Evolutionary conservation across 83 land plant species (phyloP), one percentile per base, ranked within the genome.

Genomic region (Diphasiastrum complanatum): DNA sequence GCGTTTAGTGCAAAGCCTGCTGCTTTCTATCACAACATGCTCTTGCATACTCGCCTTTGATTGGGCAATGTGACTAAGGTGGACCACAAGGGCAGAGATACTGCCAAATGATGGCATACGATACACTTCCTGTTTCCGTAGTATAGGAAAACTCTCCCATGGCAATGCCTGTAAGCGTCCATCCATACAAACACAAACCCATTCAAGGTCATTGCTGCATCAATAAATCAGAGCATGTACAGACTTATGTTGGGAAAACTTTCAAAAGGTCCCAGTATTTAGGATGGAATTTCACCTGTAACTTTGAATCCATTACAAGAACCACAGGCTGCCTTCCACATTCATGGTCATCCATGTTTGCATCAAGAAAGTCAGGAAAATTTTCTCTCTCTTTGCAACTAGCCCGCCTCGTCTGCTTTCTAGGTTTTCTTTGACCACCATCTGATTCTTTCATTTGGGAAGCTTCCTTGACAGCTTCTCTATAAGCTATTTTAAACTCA

Each of bases 81-180:
- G 58, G 33, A 68, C 72, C 26, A 75, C 29, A 12, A 83, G 68
- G 51, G 75, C 73, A 2, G 26, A 48, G 45, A 87, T 83, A 56
- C 84, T 81, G 22, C 83, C 75, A 35, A 92, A 54, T 30, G 98
- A 92, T 38, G 95, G 98, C 95, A 92, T 87, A 50, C 95, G 90
- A 53, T 92, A 92, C 6, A 79, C 76, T 64, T 87, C 95, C 14
- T 73, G 72, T 29, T 69, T 70, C 66, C 91, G 69, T 55, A 92
- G 56, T 26, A 78, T 66, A 33, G 98, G 90, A 35, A 92, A 31
- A 57, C 72, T 92, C 71, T 92, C 98, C 95, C 92, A 87, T 50
- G 98, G 98, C 55, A 92, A 84, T 69, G 73, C 83, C 90, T 92
- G 78, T 16, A 49, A 60, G 36, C 5, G 10, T 19, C 3, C 25